Evolutionary conservation across 2,329 filamentous ascomycete species (phyloP).

Genomic region (Cytospora chrysosperma): DNA sequence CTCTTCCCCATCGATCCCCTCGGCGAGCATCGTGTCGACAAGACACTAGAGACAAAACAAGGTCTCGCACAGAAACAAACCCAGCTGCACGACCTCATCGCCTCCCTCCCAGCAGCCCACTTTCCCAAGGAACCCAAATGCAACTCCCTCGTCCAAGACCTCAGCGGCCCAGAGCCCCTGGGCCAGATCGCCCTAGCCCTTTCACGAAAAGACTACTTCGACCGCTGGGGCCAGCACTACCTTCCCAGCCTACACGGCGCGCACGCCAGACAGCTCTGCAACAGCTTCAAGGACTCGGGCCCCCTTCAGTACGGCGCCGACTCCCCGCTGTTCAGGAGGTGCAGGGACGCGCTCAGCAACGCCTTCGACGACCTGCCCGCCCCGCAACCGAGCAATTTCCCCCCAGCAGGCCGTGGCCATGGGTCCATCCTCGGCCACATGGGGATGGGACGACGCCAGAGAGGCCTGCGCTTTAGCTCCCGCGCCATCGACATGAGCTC

Average conservation of each 20-base stretch:
- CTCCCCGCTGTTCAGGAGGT: slow-evolving; percentile 52
- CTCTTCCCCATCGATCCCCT: slow-evolving; percentile 40
- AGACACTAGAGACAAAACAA: neutral
- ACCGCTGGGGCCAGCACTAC: slow-evolving; percentile 58
- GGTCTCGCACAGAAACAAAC: slow-evolving; percentile 20
- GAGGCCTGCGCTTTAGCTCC: neutral
- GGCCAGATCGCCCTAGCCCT: slow-evolving; percentile 55
- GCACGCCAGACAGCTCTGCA: slow-evolving; percentile 57
- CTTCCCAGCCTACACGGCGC: slow-evolving; percentile 56
- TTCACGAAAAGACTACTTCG: slow-evolving; percentile 37
- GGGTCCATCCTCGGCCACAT: too few species aligned
- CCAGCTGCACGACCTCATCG: slow-evolving; percentile 35
- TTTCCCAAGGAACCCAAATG: slow-evolving; percentile 41
- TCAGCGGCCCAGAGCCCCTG: slow-evolving; percentile 41
- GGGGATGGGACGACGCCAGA: slow-evolving; percentile 25
- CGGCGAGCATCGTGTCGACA: slow-evolving; percentile 36
- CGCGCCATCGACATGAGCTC: slow-evolving; percentile 38
- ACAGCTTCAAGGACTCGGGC: slow-evolving; percentile 61
- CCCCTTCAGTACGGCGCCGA: slow-evolving; percentile 52
- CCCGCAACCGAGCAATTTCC: slow-evolving; percentile 39
- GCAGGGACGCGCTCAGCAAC: slow-evolving; percentile 47
- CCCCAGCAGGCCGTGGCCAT: neutral
- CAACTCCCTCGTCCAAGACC: slow-evolving; percentile 48
- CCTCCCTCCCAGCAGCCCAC: slow-evolving; percentile 36
- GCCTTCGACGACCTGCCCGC: slow-evolving; percentile 49